Base-by-base conservation (phyloP, 352 stramenopile species). In the Globisporangium irregulare region DNA sequence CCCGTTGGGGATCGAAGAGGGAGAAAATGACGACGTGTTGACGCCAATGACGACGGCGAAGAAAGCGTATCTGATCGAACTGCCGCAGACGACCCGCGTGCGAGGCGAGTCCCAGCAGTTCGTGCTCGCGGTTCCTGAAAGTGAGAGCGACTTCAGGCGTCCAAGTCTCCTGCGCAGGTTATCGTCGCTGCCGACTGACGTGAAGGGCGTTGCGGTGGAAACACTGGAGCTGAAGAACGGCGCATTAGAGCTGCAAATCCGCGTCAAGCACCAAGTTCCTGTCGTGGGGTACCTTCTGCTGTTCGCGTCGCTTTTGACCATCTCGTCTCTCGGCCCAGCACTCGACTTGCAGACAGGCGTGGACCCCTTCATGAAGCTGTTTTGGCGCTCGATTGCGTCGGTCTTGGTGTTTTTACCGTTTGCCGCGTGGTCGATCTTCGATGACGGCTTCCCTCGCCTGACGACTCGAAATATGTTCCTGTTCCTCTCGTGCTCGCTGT, bases 291-390 rank as follows among this genome's bases (percentile, higher is more conserved):
- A 95, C 65, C 62, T 91, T 46, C 69, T 95, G 29, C 66, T 95
- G 41, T 56, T 93, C 20, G 77, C 80, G 10, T 84, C 85, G n/a
- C 68, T 93, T 9, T 59, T 93, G 18, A 87, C 86, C 20, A 93
- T 93, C 56, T 90, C 85, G 56, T 93, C 85, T 24, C 82, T 93
- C 73, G 85, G 86, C 7, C 78, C 84, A 4, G 87, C 85, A 8
- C 75, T 93, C 25, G 82, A 95, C 53, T 71, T 92, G 65, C 84
- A 95, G 46, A 70, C 74, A 12, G 80, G 77, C 38, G 87, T 93
- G 56, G 77, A 93, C 29, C 85, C 87, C 14, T 93, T 95, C 71
- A 75, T 95, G 55, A 93, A 95, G 66, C 67, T 93, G 1, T 95
- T 95, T 62, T 95, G 87, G 87, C 85, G 87, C 24, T 91, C 81